Percentiles rank a stretch among this genome's conserved stretches.
These are phyloP conservation scores for Wickerhamomyces rabaulensis DNA, from an alignment of 805 yeast species.

Conservation along the genomic window DNA sequence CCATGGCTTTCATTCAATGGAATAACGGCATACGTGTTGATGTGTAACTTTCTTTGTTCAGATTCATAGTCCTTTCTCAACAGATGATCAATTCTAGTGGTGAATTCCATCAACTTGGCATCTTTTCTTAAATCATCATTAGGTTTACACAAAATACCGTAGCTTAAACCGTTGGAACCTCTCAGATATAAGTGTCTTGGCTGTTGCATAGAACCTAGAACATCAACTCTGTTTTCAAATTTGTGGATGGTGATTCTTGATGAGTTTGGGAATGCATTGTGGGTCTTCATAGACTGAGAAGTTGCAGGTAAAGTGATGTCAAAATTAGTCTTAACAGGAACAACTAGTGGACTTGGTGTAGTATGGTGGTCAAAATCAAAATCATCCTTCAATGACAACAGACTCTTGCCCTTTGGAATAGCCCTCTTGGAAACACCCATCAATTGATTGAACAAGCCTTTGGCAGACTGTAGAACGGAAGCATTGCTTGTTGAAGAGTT, in stretches of 20 bases:
- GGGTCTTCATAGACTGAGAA: constrained; percentile 34
- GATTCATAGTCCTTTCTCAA: constrained; percentile 66
- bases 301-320: constrained; percentile 58
- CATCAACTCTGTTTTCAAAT: constrained; percentile 62
- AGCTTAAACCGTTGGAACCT: constrained; percentile 75
- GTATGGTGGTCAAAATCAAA: constrained; percentile 35
- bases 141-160: constrained; percentile 75
- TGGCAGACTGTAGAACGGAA: constrained; percentile 15
- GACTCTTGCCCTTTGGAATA: constrained; percentile 10
- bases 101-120: constrained; percentile 85
- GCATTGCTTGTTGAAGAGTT: constrained; percentile 13
- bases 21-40: constrained; percentile 81
- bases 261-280: constrained; percentile 40
- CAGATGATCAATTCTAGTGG: constrained; percentile 77
- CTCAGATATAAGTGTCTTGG: constrained; percentile 73
- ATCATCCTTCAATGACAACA: constrained; percentile 30
- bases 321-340: constrained; percentile 70
- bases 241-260: constrained; percentile 49
- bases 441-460: constrained; percentile 23
- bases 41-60: constrained; percentile 60
- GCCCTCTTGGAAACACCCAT: constrained; percentile 22
- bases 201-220: constrained; percentile 78
- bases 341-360: constrained; percentile 52
- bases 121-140: constrained; percentile 93
- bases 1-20: constrained; percentile 87